Conservation (phyloP, 768 basidiomycete genomes). For the Coprinopsis strossmayeri region DNA sequence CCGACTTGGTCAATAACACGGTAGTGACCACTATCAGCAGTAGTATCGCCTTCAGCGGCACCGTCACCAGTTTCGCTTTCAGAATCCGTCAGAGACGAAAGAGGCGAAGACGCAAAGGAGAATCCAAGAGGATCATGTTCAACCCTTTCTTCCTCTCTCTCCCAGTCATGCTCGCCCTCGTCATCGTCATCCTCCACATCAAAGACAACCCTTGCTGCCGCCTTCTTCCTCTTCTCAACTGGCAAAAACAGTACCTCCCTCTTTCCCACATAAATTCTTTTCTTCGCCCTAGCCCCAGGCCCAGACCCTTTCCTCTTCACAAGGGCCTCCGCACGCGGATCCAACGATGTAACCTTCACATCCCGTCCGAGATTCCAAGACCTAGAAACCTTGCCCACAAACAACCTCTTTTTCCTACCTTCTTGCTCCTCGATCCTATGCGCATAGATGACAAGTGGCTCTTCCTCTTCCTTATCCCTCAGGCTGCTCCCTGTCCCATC, state of each 20-base stretch:
- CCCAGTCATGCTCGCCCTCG: neutral
- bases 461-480: no score
- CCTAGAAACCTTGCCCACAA: slow-evolving; percentile 1
- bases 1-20: no score
- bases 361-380: slow-evolving; percentile 1
- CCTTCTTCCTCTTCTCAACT: neutral
- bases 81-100: slow-evolving; percentile 28
- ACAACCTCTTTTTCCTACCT: neutral
- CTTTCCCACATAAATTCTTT: slow-evolving; percentile 4
- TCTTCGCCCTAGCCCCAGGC: neutral
- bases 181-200: slow-evolving; percentile 2
- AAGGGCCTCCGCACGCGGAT: neutral
- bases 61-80: slow-evolving; percentile 11
- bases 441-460: neutral
- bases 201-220: no score
- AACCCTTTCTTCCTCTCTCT: neutral
- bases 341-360: slow-evolving; percentile 1
- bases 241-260: neutral
- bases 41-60: neutral
- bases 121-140: neutral
- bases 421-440: neutral
- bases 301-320: neutral
- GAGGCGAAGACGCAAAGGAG: neutral
- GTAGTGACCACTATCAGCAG: neutral
- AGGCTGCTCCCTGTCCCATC: neutral